These are phyloP conservation scores for Carex pumila DNA, from an alignment of 176 grass and related monocot species.

Conservation along the genomic window DNA sequence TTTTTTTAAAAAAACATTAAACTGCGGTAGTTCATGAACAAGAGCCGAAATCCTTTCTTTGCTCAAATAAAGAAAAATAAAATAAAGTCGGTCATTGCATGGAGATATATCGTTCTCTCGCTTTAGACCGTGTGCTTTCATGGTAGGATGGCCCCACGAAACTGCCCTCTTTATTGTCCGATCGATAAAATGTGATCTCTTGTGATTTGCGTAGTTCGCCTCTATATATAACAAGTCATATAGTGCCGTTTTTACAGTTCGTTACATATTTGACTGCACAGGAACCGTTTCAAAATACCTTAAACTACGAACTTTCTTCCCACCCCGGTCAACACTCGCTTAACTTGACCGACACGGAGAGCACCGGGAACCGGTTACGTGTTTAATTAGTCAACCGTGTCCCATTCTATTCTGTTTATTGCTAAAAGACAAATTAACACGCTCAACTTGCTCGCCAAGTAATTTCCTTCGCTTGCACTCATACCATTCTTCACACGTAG, in stretches of 20 bases:
- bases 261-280: background rate
- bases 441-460: background rate
- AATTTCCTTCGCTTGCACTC: background rate
- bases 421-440: no score
- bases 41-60: no score
- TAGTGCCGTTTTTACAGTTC: background rate
- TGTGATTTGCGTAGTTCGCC: background rate
- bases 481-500: background rate
- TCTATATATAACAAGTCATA: background rate
- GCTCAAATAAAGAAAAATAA: no score
- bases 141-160: background rate
- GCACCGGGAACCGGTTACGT: background rate
- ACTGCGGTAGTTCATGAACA: no score
- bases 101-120: background rate
- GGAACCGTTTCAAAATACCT: background rate
- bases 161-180: background rate
- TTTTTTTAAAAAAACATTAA: no score
- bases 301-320: background rate
- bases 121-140: background rate
- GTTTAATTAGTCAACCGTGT: background rate
- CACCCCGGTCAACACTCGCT: background rate
- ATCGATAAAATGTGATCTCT: background rate
- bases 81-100: background rate
- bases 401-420: background rate
- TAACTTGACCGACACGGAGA: background rate